Conservation (phyloP, 805 yeast species). For the Candida cerambycidarum region DNA sequence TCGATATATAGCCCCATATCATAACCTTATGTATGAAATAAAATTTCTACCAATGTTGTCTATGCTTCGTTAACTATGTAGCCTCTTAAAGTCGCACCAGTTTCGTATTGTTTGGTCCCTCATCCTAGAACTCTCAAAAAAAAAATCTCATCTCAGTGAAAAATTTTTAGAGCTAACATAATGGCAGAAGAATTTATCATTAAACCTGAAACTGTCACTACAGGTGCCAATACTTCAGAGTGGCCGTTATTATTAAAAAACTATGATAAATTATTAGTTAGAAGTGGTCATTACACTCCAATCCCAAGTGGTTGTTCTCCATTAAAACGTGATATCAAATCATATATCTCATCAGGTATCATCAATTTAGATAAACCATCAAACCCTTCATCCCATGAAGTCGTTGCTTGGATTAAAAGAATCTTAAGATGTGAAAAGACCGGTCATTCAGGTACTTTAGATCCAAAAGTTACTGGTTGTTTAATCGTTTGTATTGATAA, state of each 20-base stretch:
- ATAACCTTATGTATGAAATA: no score
- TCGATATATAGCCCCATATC: not conserved
- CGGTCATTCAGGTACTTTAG: conserved; percentile 98
- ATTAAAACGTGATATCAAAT: conserved; percentile 86
- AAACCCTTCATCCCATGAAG: conserved; percentile 98
- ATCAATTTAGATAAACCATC: conserved; percentile 97
- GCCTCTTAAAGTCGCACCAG: no score
- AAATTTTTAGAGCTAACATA: conserved; percentile 10
- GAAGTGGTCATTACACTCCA: conserved; percentile 97
- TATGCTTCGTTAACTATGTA: no score
- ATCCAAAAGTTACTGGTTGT: conserved; percentile 98
- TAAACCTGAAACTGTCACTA: conserved; percentile 81
- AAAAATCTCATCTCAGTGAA: conserved; percentile 7
- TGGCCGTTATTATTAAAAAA: conserved; percentile 96
- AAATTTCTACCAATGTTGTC: no score
- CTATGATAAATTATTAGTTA: conserved; percentile 89
- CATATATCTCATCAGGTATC: conserved; percentile 91
- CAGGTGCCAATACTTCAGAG: conserved; percentile 82
- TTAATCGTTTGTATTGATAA: conserved; percentile 96
- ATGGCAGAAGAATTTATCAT: conserved; percentile 76
- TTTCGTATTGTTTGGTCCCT: no score
- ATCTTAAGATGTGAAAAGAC: conserved; percentile 95
- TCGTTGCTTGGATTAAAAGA: conserved; percentile 98
- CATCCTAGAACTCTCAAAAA: no score
- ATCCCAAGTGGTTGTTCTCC: conserved; percentile 96